Percentiles rank a stretch among this genome's conserved stretches.
Conservation (phyloP, 2,329 filamentous ascomycete genomes). For the Alternaria sp. region DNA sequence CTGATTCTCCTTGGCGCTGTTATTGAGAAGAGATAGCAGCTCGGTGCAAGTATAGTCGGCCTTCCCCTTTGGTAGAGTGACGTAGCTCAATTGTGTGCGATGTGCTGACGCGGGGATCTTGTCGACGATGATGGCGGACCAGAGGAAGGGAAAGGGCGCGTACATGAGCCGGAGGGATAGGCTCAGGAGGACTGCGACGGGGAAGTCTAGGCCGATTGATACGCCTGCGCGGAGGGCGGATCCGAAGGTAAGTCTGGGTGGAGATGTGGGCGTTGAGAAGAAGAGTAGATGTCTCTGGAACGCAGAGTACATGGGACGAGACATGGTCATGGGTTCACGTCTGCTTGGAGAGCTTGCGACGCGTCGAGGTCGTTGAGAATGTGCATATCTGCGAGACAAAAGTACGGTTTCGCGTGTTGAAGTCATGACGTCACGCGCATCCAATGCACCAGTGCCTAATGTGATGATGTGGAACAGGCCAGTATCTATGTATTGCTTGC, state of each 20-base stretch:
- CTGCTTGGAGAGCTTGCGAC: not conserved
- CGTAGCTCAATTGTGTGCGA: conserved; percentile 22
- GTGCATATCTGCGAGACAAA: not conserved
- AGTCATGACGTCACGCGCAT: conserved; percentile 11
- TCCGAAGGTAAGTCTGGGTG: conserved; percentile 24
- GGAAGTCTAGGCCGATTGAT: conserved; percentile 28
- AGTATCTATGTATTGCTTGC: not conserved
- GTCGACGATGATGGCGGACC: conserved; percentile 22
- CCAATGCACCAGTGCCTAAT: not conserved
- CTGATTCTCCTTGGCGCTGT: not conserved
- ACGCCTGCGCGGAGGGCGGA: conserved; percentile 25
- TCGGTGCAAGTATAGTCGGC: conserved; percentile 25
- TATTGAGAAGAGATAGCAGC: conserved; percentile 12
- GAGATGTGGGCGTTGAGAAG: conserved; percentile 28
- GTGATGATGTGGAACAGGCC: not conserved
- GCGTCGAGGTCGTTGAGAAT: not conserved
- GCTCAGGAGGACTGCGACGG: conserved; percentile 25
- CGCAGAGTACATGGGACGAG: conserved; percentile 21
- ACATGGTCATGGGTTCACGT: not conserved
- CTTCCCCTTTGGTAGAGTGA: conserved; percentile 11
- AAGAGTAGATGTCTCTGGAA: conserved; percentile 31
- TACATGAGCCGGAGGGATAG: conserved; percentile 27
- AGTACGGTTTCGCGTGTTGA: not conserved
- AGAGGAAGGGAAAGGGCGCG: conserved; percentile 22
- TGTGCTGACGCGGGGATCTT: conserved; percentile 22